A percentile compares a stretch with the other conserved stretches of the same genome.
Evolutionary conservation across 2,329 filamentous ascomycete genomes (phyloP).

Genomic region (Neoascochyta sp.): DNA sequence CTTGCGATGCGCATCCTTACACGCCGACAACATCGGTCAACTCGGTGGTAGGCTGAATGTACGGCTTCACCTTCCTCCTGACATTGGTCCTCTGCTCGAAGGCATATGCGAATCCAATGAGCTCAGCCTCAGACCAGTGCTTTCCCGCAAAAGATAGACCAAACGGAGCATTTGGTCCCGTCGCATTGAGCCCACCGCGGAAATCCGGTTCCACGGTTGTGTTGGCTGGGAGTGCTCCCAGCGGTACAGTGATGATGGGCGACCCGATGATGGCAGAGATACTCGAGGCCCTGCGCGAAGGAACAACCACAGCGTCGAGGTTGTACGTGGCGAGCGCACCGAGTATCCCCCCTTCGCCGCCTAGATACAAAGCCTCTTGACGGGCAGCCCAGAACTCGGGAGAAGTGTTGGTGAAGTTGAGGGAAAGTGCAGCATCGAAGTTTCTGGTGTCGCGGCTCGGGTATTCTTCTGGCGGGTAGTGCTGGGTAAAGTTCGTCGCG

Average conservation of each 20-base stretch:
- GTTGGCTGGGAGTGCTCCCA: constrained; percentile 54
- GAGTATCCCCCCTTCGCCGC: constrained; percentile 57
- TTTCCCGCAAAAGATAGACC: constrained; percentile 61
- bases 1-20: no score
- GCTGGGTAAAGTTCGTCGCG: constrained; percentile 55
- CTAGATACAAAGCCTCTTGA: constrained; percentile 52
- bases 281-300: constrained; percentile 48
- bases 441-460: constrained; percentile 56
- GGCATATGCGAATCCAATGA: constrained; percentile 65
- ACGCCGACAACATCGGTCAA: constrained; percentile 44
- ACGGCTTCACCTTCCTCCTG: constrained; percentile 48
- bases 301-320: constrained; percentile 61
- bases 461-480: constrained; percentile 54
- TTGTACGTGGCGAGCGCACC: constrained; percentile 56
- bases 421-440: constrained; percentile 54
- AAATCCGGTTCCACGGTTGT: constrained; percentile 46
- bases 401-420: constrained; percentile 55
- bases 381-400: constrained; percentile 57
- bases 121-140: constrained; percentile 57
- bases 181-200: constrained; percentile 51
- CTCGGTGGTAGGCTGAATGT: constrained; percentile 49
- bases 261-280: constrained; percentile 56
- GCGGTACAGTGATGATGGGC: constrained; percentile 61
- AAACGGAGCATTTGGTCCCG: constrained; percentile 56
- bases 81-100: constrained; percentile 61